These are phyloP conservation scores for Wallacemonas rigidus DNA, from an alignment of 208 protist species.

Conservation along the genomic window DNA sequence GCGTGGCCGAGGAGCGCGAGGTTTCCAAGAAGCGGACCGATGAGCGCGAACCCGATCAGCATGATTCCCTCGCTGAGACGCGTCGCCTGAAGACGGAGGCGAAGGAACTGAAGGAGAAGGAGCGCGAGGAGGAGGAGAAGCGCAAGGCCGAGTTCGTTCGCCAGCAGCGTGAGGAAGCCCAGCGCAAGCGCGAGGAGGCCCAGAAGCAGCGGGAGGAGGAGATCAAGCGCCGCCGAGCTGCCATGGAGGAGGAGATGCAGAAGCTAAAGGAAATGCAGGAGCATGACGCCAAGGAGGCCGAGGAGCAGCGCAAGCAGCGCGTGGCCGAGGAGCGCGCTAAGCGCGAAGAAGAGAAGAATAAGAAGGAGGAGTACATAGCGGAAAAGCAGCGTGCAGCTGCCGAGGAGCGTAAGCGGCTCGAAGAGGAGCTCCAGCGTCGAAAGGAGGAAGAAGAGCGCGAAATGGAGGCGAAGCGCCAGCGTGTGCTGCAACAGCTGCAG, in stretches of 20 bases:
- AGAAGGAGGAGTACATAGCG: conserved; percentile 34
- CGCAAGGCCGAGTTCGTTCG: conserved; percentile 26
- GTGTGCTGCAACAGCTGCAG: conserved; percentile 51
- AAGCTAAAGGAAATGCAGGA: conserved; percentile 26
- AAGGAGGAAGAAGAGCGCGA: conserved; percentile 50
- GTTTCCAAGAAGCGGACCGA: conserved; percentile 23
- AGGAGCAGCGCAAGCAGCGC: conserved; percentile 31
- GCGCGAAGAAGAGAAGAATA: conserved; percentile 14
- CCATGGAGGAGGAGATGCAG: conserved; percentile 23
- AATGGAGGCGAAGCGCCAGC: conserved; percentile 49
- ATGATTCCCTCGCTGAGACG: conserved; percentile 9
- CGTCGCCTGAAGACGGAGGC: conserved; percentile 7
- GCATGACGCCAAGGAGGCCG: conserved; percentile 34
- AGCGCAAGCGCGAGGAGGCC: conserved; percentile 32
- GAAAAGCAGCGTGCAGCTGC: conserved; percentile 36
- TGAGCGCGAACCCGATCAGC: conserved; percentile 16
- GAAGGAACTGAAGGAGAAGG: conserved; percentile 19
- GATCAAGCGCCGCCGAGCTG: conserved; percentile 17
- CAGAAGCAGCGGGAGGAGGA: conserved; percentile 23
- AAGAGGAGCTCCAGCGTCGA: conserved; percentile 40
- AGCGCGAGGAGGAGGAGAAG: conserved; percentile 35
- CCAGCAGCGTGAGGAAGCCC: conserved; percentile 30
- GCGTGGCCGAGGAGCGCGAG: conserved; percentile 21
- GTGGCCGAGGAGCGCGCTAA: conserved; percentile 19
- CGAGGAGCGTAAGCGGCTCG: conserved; percentile 37